Conservation (phyloP, 306 rosid species). For the Gillenia trifoliata region DNA sequence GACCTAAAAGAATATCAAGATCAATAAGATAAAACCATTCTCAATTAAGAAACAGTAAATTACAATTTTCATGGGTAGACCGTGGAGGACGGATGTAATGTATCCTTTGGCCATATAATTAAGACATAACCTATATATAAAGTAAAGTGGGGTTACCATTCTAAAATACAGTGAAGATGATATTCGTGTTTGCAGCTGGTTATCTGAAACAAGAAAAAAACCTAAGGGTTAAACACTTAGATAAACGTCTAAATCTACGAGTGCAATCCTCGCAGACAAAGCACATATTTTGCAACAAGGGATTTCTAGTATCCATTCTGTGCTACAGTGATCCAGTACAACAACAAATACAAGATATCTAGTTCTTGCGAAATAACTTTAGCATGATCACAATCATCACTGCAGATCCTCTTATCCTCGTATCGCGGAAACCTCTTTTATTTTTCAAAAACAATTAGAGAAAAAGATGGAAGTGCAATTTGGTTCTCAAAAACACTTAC, state of each 20-base stretch:
- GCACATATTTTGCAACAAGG: not conserved
- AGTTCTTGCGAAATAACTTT: not conserved
- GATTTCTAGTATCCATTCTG: not conserved
- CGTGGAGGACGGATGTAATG: not conserved
- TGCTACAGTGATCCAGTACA: not conserved
- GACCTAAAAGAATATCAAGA: constrained; percentile 46
- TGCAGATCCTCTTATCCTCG: not conserved
- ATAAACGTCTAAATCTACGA: not conserved
- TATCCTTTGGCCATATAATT: not conserved
- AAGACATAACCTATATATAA: not conserved
- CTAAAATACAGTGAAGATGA: constrained; percentile 93
- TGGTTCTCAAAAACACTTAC: not conserved
- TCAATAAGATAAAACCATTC: constrained; percentile 10
- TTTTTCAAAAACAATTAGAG: not conserved
- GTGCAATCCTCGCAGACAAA: not conserved
- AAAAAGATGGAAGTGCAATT: not conserved
- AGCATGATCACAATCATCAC: not conserved
- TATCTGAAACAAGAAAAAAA: constrained; percentile 44
- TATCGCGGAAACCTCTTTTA: not conserved
- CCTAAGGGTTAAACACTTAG: not conserved
- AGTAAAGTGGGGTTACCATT: constrained; percentile 52
- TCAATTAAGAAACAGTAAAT: not conserved
- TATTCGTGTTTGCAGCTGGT: constrained; percentile 94
- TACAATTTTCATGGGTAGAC: not conserved
- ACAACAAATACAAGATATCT: not conserved